These are phyloP conservation scores for Veloboletus limbatus DNA, from an alignment of 1,284 basidiomycete species.

Conservation along the genomic window DNA sequence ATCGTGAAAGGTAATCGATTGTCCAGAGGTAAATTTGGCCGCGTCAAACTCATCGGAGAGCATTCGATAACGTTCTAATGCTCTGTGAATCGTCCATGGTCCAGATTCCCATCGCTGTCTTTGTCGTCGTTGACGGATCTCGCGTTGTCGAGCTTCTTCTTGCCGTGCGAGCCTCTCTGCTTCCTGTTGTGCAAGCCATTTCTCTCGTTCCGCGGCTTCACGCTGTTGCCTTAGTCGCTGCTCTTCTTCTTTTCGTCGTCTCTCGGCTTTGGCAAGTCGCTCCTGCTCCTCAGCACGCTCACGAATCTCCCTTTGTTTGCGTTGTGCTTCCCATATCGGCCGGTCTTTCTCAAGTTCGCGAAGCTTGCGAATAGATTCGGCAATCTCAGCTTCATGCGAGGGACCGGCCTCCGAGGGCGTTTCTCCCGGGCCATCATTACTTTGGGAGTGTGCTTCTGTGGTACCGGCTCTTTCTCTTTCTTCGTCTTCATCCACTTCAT, in stretches of 20 bases:
- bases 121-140: constrained; percentile 41
- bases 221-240: constrained; percentile 33
- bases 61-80: constrained; percentile 61
- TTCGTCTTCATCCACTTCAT: constrained; percentile 39
- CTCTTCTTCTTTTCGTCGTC: constrained; percentile 37
- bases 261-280: constrained; percentile 35
- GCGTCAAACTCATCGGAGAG: constrained; percentile 62
- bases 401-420: constrained; percentile 33
- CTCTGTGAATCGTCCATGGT: constrained; percentile 55
- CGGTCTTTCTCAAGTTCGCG: constrained; percentile 65
- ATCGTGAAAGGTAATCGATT: constrained; percentile 53
- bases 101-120: constrained; percentile 51
- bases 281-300: constrained; percentile 48
- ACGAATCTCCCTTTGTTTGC: constrained; percentile 42
- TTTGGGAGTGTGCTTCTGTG: constrained; percentile 9
- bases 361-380: constrained; percentile 64
- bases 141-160: constrained; percentile 38
- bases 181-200: constrained; percentile 24
- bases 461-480: background rate
- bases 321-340: constrained; percentile 58
- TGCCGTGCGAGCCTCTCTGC: constrained; percentile 33
- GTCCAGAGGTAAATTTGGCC: constrained; percentile 49
- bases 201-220: constrained; percentile 35
- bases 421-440: constrained; percentile 1
- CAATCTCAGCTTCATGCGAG: constrained; percentile 46